Base-by-base conservation (phyloP, 345 rosid species). In the Pugionium cornutum region DNA sequence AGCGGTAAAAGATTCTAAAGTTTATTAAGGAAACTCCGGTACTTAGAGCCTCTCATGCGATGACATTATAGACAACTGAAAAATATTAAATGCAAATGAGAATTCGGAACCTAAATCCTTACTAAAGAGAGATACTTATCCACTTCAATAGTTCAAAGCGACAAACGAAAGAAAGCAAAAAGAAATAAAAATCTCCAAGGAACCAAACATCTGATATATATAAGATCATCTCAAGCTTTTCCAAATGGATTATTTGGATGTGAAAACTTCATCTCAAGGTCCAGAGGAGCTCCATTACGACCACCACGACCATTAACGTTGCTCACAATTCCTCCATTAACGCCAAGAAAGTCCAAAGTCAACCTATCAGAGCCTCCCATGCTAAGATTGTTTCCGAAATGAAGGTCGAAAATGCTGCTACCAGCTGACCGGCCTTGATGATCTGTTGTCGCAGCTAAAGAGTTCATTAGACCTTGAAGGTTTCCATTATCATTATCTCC, bases 311-410 rank as follows among this genome's bases (percentile, higher is more conserved):
- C 66, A 66, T 76, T 67, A 5, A 70, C 64, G 57, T 58, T 62
- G 65, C 77, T 81, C 67, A 80, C 78, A 55, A 76, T 75, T 40
- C 77, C 77, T 36, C 83, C 84, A 54, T 86, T 88, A 28, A 87
- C 94, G 0, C 94, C 90, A 41, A 87, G 90, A 67, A 87, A 87
- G 65, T 87, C 94, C 66, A 86, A 68, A 2, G 94, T 87, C 78
- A 85, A 64, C 59, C 86, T 77, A 59, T 85, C 84, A 27, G 90
- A 61, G 42, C 68, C 64, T 47, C 67, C 76, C 67, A 63, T 63
- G 52, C 36, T 68, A 56, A 64, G 31, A 44, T 52, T 62, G 52
- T 36, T 57, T 2, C 70, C 70, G 2, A 55, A 75, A 10, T 64
- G 77, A 53, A 61, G 58, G 54, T 68, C 77, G n/a, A 83, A 58